A percentile compares a stretch with the other conserved stretches of the same genome.
These are phyloP conservation scores for Colletotrichum sojae DNA, from an alignment of 2,329 filamentous ascomycete genomes.

Conservation along the genomic window DNA sequence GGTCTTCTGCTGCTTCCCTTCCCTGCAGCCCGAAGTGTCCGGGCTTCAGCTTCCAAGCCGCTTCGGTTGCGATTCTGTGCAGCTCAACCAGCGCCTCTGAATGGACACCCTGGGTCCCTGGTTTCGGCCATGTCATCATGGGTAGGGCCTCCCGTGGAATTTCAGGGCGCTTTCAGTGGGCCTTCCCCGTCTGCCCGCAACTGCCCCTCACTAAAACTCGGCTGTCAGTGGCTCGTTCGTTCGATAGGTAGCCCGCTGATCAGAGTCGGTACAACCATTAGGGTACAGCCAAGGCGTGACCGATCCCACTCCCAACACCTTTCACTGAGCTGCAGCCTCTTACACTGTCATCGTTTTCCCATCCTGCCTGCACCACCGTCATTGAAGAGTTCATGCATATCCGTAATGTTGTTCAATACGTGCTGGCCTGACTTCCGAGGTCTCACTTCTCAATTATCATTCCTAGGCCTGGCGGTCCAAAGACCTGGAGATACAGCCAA, in stretches of 20 bases:
- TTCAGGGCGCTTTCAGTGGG: conserved; percentile 42
- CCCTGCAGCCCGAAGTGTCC: conserved; percentile 41
- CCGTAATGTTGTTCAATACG: neutral
- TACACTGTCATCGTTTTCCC: too few species aligned
- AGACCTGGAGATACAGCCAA: neutral
- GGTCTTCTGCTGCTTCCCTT: conserved; percentile 21
- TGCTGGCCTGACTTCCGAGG: neutral
- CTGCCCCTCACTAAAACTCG: conserved; percentile 35
- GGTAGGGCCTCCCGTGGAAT: conserved; percentile 35
- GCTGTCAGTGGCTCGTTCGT: conserved; percentile 31
- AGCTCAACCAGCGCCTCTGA: conserved; percentile 33
- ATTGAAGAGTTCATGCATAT: too few species aligned
- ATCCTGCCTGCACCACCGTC: neutral
- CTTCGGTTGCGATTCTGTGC: conserved; percentile 42
- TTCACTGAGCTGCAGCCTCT: neutral
- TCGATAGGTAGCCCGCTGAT: conserved; percentile 34
- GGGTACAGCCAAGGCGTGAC: conserved; percentile 14
- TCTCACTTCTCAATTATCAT: neutral
- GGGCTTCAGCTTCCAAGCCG: conserved; percentile 43
- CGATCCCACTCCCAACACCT: conserved; percentile 29
- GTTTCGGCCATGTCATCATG: conserved; percentile 42
- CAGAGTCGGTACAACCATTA: conserved; percentile 20
- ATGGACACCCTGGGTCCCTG: conserved; percentile 37
- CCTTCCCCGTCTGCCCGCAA: conserved; percentile 37
- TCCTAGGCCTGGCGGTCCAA: neutral